phyloP scores from a whole-genome alignment of 2,329 filamentous ascomycete genomes.

The Aspergillus glaucus region DNA sequence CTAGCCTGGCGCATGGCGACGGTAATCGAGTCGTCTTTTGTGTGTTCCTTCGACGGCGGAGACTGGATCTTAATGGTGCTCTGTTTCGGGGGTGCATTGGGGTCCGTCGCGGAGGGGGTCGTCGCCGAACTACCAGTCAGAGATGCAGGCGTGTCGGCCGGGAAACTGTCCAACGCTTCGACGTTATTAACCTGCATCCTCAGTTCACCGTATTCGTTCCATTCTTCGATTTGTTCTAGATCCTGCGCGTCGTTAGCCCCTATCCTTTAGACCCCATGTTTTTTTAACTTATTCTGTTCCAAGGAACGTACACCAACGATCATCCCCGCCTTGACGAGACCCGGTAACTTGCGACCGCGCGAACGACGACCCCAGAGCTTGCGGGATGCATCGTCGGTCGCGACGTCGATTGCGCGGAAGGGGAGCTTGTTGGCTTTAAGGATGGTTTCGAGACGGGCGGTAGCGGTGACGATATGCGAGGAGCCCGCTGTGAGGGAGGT shows the following conservation, averaged over 20 bases:
- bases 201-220: constrained; percentile 97
- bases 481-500: constrained; percentile 93
- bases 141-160: constrained; percentile 9
- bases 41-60: constrained; percentile 30
- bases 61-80: constrained; percentile 38
- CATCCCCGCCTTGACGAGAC: constrained; percentile 76
- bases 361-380: constrained; percentile 82
- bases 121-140: constrained; percentile 15
- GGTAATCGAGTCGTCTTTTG: constrained; percentile 33
- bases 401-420: constrained; percentile 86
- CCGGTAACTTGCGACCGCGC: constrained; percentile 82
- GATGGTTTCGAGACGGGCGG: constrained; percentile 91
- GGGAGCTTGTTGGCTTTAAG: constrained; percentile 89
- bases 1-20: constrained; percentile 40
- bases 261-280: not conserved
- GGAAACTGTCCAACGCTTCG: constrained; percentile 27
- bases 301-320: constrained; percentile 69
- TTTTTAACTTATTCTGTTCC: too few species aligned
- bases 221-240: constrained; percentile 89
- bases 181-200: constrained; percentile 65
- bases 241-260: constrained; percentile 53
- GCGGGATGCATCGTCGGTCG: constrained; percentile 80
- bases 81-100: constrained; percentile 19
- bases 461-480: constrained; percentile 92
- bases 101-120: constrained; percentile 14